Evolutionary conservation across 2,329 filamentous ascomycete species (phyloP), one percentile per base, ranked within the genome.

Genomic region (Metarhizium guizhouense): DNA sequence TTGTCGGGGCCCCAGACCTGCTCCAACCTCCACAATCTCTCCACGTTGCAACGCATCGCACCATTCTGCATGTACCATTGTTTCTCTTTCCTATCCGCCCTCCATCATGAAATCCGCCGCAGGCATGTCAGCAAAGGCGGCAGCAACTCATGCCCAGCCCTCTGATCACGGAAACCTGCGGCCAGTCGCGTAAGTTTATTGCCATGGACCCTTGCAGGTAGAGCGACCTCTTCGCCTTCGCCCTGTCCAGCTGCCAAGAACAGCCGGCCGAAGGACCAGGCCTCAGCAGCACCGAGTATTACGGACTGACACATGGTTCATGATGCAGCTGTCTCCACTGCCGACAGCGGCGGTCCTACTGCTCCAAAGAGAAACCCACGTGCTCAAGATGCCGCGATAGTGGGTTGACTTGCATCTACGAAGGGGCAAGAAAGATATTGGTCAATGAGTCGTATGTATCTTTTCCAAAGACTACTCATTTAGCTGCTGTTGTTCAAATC

Each of bases 341-440:
- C 55, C 67, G 70, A 5, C 63, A 66, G 29, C 62, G 70, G 11
- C 64, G 68, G 4, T 69, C 68, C 0, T 70, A 25, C 45, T 72
- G 70, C 60, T 70, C 68, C 18, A 72, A 71, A 53, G 68, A 72
- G 13, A 68, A 67, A 49, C 70, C 70, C 2, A 61, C 58, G 20
- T 72, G 70, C 50, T 64, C 64, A 30, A 59, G 70, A 54, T 72
- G 70, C 51, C 65, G 64, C 25, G 67, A 67, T 16, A 59, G 62
- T 36, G 61, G 61, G 2, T 55, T 68, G 11, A 60, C 59, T 34
- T 72, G 70, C 50, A 55, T 65, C n/a, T 72, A 72, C 47, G 69
- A 68, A 47, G 67, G 65, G 43, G 63, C 68, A 3, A 62, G 70
- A 10, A 71, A 69, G 54, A 64, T 71, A 20, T 59, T 66, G 4